phyloP scores from a whole-genome alignment of 2,329 filamentous ascomycete species.

The Sporothrix brasiliensis region DNA sequence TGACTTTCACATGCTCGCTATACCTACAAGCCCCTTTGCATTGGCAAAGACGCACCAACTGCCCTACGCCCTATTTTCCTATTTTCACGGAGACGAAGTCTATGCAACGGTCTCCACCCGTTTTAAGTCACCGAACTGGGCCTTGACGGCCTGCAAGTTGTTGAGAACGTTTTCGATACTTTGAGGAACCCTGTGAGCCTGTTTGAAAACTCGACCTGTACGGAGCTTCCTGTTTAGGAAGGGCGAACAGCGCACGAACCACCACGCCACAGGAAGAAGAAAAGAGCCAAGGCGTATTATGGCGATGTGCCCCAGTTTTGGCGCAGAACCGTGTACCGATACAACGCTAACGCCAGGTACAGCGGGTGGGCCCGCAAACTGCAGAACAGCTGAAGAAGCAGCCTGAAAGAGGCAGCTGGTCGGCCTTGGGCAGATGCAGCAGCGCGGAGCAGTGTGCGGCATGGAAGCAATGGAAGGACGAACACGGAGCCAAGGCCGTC shows the following conservation, averaged over 20 bases:
- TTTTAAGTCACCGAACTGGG: too few species aligned
- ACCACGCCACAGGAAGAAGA: not conserved
- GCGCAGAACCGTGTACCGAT: not conserved
- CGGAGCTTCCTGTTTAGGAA: slow-evolving; percentile 16
- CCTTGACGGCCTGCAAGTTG: too few species aligned
- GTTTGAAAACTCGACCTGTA: not conserved
- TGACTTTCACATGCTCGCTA: too few species aligned
- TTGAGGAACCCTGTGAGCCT: not conserved
- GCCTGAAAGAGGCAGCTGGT: not conserved
- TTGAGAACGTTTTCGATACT: not conserved
- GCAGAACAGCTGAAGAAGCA: slow-evolving; percentile 8
- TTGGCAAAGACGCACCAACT: too few species aligned
- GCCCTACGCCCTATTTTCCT: too few species aligned
- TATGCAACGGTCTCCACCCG: too few species aligned
- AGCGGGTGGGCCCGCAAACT: slow-evolving; percentile 4
- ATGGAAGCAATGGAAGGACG: too few species aligned
- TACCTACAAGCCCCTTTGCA: too few species aligned
- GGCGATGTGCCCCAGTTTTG: too few species aligned
- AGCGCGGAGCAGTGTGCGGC: not conserved
- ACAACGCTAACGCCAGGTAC: slow-evolving; percentile 21
- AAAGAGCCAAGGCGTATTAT: not conserved
- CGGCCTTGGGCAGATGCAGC: not conserved
- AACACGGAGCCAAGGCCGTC: too few species aligned
- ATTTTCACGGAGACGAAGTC: too few species aligned
- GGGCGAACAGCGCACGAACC: slow-evolving; percentile 15